phyloP scores from a whole-genome alignment of 1,284 basidiomycete species.

The Hemileia vastatrix region DNA sequence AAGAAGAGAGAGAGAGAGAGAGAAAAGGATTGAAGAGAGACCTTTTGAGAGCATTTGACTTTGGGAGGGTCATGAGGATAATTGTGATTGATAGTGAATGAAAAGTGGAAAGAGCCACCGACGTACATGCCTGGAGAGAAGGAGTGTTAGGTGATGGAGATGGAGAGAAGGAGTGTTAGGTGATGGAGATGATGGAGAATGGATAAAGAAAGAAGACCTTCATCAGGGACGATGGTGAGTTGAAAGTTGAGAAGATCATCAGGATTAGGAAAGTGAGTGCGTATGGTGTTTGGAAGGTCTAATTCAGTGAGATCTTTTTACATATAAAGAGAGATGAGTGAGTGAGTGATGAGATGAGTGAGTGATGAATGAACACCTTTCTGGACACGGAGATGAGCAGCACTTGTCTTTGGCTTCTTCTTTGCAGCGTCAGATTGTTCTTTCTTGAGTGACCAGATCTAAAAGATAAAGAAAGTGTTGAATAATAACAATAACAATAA shows the following conservation, averaged over 20 bases:
- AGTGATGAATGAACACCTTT: constrained; percentile 88
- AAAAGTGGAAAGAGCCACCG: constrained; percentile 84
- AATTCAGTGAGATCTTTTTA: constrained; percentile 83
- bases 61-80: constrained; percentile 99
- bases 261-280: constrained; percentile 82
- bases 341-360: neutral
- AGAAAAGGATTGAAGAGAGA: constrained; percentile 45
- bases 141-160: neutral
- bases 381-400: constrained; percentile 94
- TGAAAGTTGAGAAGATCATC: constrained; percentile 90
- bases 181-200: neutral
- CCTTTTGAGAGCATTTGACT: constrained; percentile 92
- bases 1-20: neutral
- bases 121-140: constrained; percentile 79
- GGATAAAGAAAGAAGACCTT: constrained; percentile 55
- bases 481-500: too few relatives aligned
- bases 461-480: neutral
- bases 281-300: constrained; percentile 91
- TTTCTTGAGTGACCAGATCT: constrained; percentile 99
- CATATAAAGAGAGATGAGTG: neutral
- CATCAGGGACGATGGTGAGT: constrained; percentile 89
- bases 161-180: neutral
- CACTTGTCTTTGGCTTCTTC: constrained; percentile 93
- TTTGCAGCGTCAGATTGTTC: constrained; percentile 83
- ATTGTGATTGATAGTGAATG: constrained; percentile 89